phyloP scores from a whole-genome alignment of 805 yeast genomes.

The Candida andamanensis region DNA sequence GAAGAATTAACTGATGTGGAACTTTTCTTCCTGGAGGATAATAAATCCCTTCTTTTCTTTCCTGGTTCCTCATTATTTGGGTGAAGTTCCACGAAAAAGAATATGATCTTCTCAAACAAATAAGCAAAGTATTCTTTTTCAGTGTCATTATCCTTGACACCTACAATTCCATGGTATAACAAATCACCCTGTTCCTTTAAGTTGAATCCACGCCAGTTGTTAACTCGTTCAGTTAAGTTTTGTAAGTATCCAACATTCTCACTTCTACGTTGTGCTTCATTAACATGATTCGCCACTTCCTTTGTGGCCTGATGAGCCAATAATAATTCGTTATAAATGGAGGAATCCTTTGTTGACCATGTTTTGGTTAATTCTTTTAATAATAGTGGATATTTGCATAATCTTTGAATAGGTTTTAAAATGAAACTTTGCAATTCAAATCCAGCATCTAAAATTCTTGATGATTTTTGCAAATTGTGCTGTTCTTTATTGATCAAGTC shows the following conservation, averaged over 20 bases:
- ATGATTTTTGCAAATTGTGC: conserved; percentile 47
- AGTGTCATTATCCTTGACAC: conserved; percentile 60
- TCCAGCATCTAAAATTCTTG: conserved; percentile 68
- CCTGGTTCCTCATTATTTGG: conserved; percentile 22
- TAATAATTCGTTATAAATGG: conserved; percentile 55
- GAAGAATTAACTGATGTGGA: conserved; percentile 36
- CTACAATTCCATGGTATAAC: conserved; percentile 65
- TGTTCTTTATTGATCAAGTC: conserved; percentile 69
- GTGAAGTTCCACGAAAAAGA: conserved; percentile 37
- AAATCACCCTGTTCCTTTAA: conserved; percentile 79
- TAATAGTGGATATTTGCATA: conserved; percentile 90
- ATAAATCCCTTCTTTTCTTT: conserved; percentile 33
- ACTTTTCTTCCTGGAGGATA: conserved; percentile 48
- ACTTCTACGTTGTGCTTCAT: conserved; percentile 88
- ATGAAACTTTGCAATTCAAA: conserved; percentile 86
- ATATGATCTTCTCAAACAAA: conserved; percentile 66
- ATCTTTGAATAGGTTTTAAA: conserved; percentile 90
- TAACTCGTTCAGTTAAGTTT: conserved; percentile 67
- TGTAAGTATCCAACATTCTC: conserved; percentile 74
- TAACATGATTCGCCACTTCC: conserved; percentile 80
- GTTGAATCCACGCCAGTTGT: conserved; percentile 90
- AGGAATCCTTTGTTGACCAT: conserved; percentile 17
- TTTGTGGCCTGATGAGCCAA: conserved; percentile 70
- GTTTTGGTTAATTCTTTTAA: conserved; percentile 72
- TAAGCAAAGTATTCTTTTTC: conserved; percentile 90